Evolutionary conservation across 176 grass and related monocot species (phyloP), one percentile per base, ranked within the genome.

Genomic region (Ananas comosus): DNA sequence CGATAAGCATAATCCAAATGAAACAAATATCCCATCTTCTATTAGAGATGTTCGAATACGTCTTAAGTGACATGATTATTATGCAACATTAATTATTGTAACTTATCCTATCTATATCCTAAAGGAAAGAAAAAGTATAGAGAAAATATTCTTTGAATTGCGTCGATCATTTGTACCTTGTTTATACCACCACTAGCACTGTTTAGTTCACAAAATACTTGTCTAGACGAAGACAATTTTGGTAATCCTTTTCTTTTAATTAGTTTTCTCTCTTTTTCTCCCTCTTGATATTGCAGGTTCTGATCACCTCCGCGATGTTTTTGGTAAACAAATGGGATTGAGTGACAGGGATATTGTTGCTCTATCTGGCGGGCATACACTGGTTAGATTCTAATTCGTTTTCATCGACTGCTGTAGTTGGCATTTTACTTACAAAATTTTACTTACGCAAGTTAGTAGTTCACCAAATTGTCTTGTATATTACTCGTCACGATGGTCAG

Each of bases 321-420:
- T 96, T 63, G 51, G 81, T 47, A 61, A 2, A 18, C 93, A 90
- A 72, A 96, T 96, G 93, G 93, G 89, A 42, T 80, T 96, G 76
- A 96, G 84, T 2, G 93, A 96, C 74, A 78, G 89, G 84, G 93
- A 96, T 74, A 96, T 96, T 64, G 93, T 96, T 75, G 93, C 86
- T 2, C 89, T 96, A 58, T 96, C 93, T 85, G 93, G 93, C 77
- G 89, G 42, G 50, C 91, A 95, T 77, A 95, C 91, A 53, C 80
- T 95, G 91, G 91, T 94, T 56, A 50, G 83, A 76, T 9, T 13
- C 29, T 14, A 63, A 69, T 21, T 64, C 2, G 16, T 63, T 19
- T 65, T 53, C 9, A 52, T 42, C 19, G 16, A 17, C 64, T 12
- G 1, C 64, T 50, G 13, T 10, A 12, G 67, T 63, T 61, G 23